phyloP scores from a whole-genome alignment of 805 yeast species.

The Tetrapisispora nanseiensis region DNA sequence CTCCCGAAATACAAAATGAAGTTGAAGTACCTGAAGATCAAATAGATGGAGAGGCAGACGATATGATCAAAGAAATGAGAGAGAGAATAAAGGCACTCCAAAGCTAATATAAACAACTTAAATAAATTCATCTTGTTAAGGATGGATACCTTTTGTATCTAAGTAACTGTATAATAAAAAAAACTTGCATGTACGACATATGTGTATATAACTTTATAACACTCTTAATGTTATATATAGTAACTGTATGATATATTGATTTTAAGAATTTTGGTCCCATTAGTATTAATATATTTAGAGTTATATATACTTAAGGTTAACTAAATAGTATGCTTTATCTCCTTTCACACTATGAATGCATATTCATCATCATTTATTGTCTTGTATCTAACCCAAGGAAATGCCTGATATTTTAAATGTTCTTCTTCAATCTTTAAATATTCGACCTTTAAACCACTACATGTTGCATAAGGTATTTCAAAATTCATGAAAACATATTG shows the following conservation, averaged over 20 bases:
- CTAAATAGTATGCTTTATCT: neutral
- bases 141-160: neutral
- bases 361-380: constrained; percentile 35
- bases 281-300: too few species aligned
- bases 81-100: constrained; percentile 82
- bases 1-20: constrained; percentile 15
- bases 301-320: neutral
- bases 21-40: constrained; percentile 34
- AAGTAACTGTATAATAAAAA: neutral
- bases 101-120: constrained; percentile 2
- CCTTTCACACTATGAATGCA: constrained; percentile 16
- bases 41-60: constrained; percentile 57
- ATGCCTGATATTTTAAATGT: constrained; percentile 50
- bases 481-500: constrained; percentile 41
- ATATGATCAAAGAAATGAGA: constrained; percentile 75
- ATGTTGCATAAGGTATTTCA: constrained; percentile 53
- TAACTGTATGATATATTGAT: too few species aligned
- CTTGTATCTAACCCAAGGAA: constrained; percentile 70
- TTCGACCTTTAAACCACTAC: constrained; percentile 57
- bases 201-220: too few species aligned
- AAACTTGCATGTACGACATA: too few species aligned
- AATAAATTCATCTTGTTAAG: neutral
- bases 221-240: too few species aligned
- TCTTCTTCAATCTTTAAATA: constrained; percentile 59
- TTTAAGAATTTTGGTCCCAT: too few species aligned